A percentile compares a stretch with the other conserved stretches of the same genome.
Conservation (phyloP, 345 rosid genomes). For the Populus nigra region DNA sequence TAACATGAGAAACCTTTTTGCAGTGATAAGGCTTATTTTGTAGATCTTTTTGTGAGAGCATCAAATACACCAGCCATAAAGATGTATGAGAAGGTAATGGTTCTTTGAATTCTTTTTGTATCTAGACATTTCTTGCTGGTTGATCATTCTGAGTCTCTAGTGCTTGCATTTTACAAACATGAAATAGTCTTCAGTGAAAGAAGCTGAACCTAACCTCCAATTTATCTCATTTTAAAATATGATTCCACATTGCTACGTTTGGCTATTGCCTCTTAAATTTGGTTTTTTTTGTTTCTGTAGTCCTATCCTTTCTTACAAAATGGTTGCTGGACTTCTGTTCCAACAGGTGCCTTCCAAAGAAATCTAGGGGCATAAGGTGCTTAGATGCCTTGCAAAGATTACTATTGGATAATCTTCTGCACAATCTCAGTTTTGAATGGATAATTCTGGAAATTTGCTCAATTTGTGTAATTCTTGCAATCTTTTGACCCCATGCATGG, state of each 20-base stretch:
- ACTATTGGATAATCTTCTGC: background rate
- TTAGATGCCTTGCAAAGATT: background rate
- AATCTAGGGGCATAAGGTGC: background rate
- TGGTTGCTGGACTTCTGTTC: background rate
- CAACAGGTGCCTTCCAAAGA: background rate
- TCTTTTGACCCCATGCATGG: background rate
- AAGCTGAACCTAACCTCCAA: background rate
- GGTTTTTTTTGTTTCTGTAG: background rate
- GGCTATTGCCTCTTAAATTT: background rate
- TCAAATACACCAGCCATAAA: slow-evolving; percentile 91
- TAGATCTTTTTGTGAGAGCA: slow-evolving; percentile 95
- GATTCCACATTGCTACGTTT: background rate
- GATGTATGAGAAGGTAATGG: slow-evolving; percentile 91
- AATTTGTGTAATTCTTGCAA: background rate
- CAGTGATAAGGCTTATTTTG: slow-evolving; percentile 93
- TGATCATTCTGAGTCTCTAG: slow-evolving; percentile 2
- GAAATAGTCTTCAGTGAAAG: background rate
- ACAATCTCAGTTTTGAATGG: background rate
- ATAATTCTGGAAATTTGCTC: background rate
- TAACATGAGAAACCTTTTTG: slow-evolving; percentile 13
- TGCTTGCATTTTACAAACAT: background rate
- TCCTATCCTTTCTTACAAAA: background rate
- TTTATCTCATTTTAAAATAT: background rate
- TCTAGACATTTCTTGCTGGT: slow-evolving; percentile 3
- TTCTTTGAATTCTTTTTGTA: background rate